These are phyloP conservation scores for Termitomyces sp. DNA, from an alignment of 768 basidiomycete species.

Conservation along the genomic window DNA sequence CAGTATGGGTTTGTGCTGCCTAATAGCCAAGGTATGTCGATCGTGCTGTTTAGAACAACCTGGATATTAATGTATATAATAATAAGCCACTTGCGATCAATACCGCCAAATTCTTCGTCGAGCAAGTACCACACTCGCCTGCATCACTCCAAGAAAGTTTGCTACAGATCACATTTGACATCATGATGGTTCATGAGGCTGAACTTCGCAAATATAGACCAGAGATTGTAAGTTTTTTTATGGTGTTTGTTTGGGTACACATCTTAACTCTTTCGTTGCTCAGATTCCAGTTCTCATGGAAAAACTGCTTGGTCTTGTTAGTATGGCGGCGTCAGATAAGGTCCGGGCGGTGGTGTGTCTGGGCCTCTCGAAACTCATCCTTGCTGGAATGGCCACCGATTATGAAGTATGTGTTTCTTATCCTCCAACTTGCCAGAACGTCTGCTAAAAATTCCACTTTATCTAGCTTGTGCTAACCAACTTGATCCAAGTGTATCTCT, in stretches of 20 bases:
- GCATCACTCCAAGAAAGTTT: conserved; percentile 64
- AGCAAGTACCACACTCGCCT: conserved; percentile 57
- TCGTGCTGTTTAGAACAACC: not conserved
- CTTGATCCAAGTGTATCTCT: conserved; percentile 60
- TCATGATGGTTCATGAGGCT: conserved; percentile 79
- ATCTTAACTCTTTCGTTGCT: not conserved
- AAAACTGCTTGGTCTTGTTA: conserved; percentile 35
- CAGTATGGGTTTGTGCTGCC: conserved; percentile 68
- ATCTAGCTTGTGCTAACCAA: conserved; percentile 30
- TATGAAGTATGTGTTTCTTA: conserved; percentile 48
- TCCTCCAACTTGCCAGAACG: not conserved
- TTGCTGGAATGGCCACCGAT: conserved; percentile 73
- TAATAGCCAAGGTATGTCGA: conserved; percentile 61
- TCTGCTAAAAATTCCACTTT: conserved; percentile 38
- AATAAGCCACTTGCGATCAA: conserved; percentile 28
- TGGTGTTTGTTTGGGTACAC: not conserved
- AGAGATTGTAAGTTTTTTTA: conserved; percentile 18
- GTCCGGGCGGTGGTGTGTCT: conserved; percentile 70
- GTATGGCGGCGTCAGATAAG: conserved; percentile 48
- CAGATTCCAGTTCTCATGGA: conserved; percentile 22
- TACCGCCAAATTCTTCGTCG: conserved; percentile 60
- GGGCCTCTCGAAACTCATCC: conserved; percentile 83
- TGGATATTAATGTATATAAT: not conserved
- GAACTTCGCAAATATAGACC: conserved; percentile 34
- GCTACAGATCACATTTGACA: conserved; percentile 83